Base-by-base conservation (phyloP, 2,329 filamentous ascomycete species). In the Aspergillus neoniger region DNA sequence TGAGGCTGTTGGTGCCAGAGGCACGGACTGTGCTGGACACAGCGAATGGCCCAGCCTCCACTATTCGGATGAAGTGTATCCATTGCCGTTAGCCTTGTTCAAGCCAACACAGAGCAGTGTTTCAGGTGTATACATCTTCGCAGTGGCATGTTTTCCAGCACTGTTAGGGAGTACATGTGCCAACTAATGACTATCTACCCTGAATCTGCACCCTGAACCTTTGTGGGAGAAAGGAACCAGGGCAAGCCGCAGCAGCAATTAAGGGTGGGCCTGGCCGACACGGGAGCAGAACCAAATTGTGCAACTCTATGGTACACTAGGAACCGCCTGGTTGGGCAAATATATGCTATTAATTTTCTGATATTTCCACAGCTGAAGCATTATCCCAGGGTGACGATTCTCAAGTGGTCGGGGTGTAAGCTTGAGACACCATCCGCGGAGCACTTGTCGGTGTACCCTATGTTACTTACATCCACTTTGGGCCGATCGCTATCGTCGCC, bases 1-100 rank as follows among this genome's bases (percentile, higher is more conserved):
- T 19, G 39, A 55, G 53, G 53, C 53, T 55, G 53, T 55, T 55
- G 43, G 53, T 55, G 53, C 52, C 52, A 55, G 52, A 55, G 28
- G 38, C 52, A 55, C 41, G 52, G 23, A 44, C 21, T 43, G 23
- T 23, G 38, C 43, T 43, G 53, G 53, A 41, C 53, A 55, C n/a
- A 14, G n/a, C 41, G 23, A 55, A 44, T 47, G 39, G 43, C 23
- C 39, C 43, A 36, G 23, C 28, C 39, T 55, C 53, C 39, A 47
- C 23, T 44, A 47, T 47, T 28, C 41, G 15, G 52, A 17, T 55
- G 52, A 55, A 32, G 15, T 55, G 52, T 55, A n/a, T 44, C 50
- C 53, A 30, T 28, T 17, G 23, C 28, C 14, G 30, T n/a, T 25
- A 15, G 23, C 15, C n/a, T 23, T 28, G 23, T 15, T 47, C 30